Percentiles rank a stretch among this genome's conserved stretches.
These are phyloP conservation scores for Nepenthes mirabilis DNA, from an alignment of 148 eudicot genomes.

Conservation along the genomic window DNA sequence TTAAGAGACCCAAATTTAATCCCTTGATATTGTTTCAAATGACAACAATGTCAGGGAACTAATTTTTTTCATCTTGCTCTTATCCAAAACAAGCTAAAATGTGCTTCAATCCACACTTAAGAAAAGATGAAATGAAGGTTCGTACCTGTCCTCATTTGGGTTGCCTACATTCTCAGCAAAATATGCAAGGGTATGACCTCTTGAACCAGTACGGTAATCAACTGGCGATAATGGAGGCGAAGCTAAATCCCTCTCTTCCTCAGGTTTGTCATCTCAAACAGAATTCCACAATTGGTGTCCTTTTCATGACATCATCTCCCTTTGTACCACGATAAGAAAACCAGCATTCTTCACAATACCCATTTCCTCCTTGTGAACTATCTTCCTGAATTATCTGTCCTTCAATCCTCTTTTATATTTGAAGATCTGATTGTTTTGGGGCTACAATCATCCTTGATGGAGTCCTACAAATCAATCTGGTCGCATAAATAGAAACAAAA, in stretches of 20 bases:
- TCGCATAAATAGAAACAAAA: conserved; percentile 13
- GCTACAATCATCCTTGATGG: conserved; percentile 15
- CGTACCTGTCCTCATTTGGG: conserved; percentile 21
- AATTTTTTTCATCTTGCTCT: no score
- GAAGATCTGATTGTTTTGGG: conserved; percentile 10
- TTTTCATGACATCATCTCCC: conserved; percentile 11
- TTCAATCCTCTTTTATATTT: conserved; percentile 17
- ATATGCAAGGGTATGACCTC: no score
- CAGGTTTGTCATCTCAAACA: conserved; percentile 8
- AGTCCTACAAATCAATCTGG: conserved; percentile 39
- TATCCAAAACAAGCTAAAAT: no score
- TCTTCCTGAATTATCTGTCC: conserved; percentile 21
- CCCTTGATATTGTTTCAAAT: not conserved
- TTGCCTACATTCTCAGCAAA: conserved; percentile 14
- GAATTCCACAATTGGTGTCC: conserved; percentile 10
- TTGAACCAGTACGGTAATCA: no score
- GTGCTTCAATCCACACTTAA: not conserved
- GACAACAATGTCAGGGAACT: no score
- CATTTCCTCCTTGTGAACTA: conserved; percentile 12
- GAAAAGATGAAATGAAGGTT: not conserved
- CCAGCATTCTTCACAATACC: conserved; percentile 13
- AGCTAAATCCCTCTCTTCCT: conserved; percentile 13
- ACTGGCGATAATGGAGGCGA: no score
- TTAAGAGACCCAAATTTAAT: not conserved
- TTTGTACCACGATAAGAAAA: conserved; percentile 7